Base-by-base conservation (phyloP, 208 protist genomes). In the Leishmania martiniquensis region DNA sequence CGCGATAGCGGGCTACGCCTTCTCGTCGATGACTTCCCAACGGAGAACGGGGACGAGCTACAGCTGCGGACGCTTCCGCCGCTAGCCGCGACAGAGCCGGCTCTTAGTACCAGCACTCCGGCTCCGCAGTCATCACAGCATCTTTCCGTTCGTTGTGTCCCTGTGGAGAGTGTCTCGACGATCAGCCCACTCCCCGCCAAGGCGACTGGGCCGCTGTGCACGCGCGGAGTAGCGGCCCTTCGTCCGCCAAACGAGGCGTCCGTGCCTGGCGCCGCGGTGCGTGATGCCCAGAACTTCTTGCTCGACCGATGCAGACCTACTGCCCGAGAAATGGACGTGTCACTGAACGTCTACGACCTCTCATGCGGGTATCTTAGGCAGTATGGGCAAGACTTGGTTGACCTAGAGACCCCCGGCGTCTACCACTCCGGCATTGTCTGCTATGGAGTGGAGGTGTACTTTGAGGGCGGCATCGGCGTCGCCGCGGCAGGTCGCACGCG, bases 391-490 rank as follows among this genome's bases (percentile, higher is more conserved):
- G 52, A 82, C 1, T 37, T 98, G 0, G 57, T 94, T 5, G 96
- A 95, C 2, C 78, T 91, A 15, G 65, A 94, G 29, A 89, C 97
- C 1, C 82, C 94, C 17, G 97, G 92, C 22, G 82, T 99, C 32
- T 99, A 92, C 77, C 98, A 99, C 88, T 97, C 95, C 39, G 86
- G 80, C 20, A 82, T 99, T 12, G 94, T 98, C 6, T 95, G 93
- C n/a, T 98, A 96, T 82, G 96, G 91, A 3, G 80, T 88, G 44
- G 97, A 99, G 75, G 98, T 97, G 59, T 98, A 96, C 75, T 99
- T 98, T 79, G 98, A 97, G 75, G 98, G 98, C 63, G 96, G 94
- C 65, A 93, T 98, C 39, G 85, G 78, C 39, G 65, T 90, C 37
- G 65, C 80, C 13, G 55, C 63, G 12, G 76, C 88, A 42, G 91